Evolutionary conservation across 2,329 filamentous ascomycete species (phyloP).

Genomic region (Coleophoma crateriformis): DNA sequence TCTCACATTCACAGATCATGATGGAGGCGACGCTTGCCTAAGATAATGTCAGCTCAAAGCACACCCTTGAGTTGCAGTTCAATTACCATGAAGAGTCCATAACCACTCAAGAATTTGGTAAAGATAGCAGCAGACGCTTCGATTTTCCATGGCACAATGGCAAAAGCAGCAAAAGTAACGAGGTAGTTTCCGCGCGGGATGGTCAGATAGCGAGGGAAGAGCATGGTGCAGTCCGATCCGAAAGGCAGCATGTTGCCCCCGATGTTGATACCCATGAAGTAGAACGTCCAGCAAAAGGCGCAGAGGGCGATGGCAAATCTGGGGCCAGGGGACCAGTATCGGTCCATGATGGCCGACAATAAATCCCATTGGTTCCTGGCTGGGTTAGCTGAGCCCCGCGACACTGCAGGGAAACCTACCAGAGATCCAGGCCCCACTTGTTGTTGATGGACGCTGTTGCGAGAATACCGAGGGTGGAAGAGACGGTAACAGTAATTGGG

Average conservation of each 20-base stretch:
- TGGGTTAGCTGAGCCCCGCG: too few relatives aligned
- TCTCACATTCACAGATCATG: slow-evolving; percentile 6
- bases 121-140: slow-evolving; percentile 3
- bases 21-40: slow-evolving; percentile 4
- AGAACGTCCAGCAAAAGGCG: slow-evolving; percentile 1
- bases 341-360: neutral
- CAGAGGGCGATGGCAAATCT: slow-evolving; percentile 1
- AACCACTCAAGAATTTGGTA: slow-evolving; percentile 11
- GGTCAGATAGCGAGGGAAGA: slow-evolving; percentile 2
- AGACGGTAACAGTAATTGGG: slow-evolving; percentile 32
- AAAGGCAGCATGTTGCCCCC: slow-evolving; percentile 2
- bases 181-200: slow-evolving; percentile 4
- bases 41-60: neutral
- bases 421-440: slow-evolving; percentile 24
- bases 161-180: slow-evolving; percentile 10
- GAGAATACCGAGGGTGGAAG: slow-evolving; percentile 33
- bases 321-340: slow-evolving; percentile 1
- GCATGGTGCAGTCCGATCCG: slow-evolving; percentile 2
- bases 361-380: slow-evolving; percentile 2
- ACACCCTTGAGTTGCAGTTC: neutral
- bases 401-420: neutral
- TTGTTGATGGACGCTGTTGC: slow-evolving; percentile 35
- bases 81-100: slow-evolving; percentile 4
- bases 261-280: slow-evolving; percentile 2
- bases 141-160: slow-evolving; percentile 6